These are phyloP conservation scores for Thelephora aurantiotincta DNA, from an alignment of 768 basidiomycete genomes.

Conservation along the genomic window DNA sequence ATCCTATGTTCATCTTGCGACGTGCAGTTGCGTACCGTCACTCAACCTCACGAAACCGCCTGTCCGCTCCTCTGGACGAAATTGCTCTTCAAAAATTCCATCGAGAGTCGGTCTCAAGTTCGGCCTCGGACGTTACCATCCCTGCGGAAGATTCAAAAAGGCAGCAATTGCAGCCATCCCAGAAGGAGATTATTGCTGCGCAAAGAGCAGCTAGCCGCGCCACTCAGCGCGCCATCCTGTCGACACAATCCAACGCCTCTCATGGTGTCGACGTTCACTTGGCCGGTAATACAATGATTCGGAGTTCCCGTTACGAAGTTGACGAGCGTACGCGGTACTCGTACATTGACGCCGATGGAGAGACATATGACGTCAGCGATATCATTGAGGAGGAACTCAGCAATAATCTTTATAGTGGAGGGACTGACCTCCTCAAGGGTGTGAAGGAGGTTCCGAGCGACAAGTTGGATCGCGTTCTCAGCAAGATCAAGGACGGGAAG, in stretches of 20 bases:
- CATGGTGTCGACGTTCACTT: conserved; percentile 84
- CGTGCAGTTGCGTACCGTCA: conserved; percentile 65
- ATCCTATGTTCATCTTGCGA: conserved; percentile 84
- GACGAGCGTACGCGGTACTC: conserved; percentile 81
- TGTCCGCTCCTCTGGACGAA: conserved; percentile 72
- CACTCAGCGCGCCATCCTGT: conserved; percentile 62
- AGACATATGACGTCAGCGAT: conserved; percentile 87
- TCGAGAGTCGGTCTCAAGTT: conserved; percentile 45
- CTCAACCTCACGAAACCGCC: conserved; percentile 53
- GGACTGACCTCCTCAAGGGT: conserved; percentile 52
- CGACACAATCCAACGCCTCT: conserved; percentile 70
- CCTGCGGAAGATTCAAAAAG: conserved; percentile 21
- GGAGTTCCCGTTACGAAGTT: conserved; percentile 63
- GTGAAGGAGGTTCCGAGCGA: conserved; percentile 52
- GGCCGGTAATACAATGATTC: conserved; percentile 72
- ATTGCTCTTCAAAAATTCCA: conserved; percentile 63
- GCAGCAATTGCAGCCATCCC: conserved; percentile 30
- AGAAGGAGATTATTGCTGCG: conserved; percentile 86
- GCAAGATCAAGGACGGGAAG: conserved; percentile 58
- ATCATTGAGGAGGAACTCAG: conserved; percentile 74
- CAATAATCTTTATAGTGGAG: conserved; percentile 8
- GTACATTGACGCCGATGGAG: conserved; percentile 82
- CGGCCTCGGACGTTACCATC: conserved; percentile 32
- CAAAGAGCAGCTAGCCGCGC: conserved; percentile 80
- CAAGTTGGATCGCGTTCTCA: conserved; percentile 60